A percentile compares a stretch with the other conserved stretches of the same genome.
Evolutionary conservation across 1,284 basidiomycete species (phyloP).

Genomic region (Violaceomyces palustris): DNA sequence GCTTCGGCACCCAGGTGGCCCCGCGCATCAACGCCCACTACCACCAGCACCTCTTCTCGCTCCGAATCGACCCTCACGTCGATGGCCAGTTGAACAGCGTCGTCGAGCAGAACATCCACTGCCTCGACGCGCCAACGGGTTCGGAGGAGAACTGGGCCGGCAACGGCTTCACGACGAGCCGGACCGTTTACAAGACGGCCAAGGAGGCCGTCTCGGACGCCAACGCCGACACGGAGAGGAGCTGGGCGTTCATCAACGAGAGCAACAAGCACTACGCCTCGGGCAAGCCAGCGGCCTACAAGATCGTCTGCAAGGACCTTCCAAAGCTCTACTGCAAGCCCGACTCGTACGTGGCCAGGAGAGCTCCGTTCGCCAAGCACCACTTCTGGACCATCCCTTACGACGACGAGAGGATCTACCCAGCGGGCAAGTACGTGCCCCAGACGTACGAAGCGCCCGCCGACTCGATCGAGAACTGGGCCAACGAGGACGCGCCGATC

Average conservation of each 20-base stretch:
- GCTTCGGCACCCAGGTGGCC: slow-evolving; percentile 70
- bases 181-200: slow-evolving; percentile 49
- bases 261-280: slow-evolving; percentile 52
- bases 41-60: slow-evolving; percentile 76
- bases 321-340: slow-evolving; percentile 63
- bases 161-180: slow-evolving; percentile 52
- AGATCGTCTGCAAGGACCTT: slow-evolving; percentile 62
- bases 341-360: slow-evolving; percentile 69
- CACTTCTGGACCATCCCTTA: slow-evolving; percentile 67
- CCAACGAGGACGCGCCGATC: slow-evolving; percentile 53
- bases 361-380: slow-evolving; percentile 72
- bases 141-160: slow-evolving; percentile 49
- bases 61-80: slow-evolving; percentile 85
- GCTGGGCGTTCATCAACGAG: slow-evolving; percentile 54
- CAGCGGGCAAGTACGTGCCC: slow-evolving; percentile 77
- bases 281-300: slow-evolving; percentile 70
- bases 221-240: slow-evolving; percentile 15
- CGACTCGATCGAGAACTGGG: slow-evolving; percentile 70
- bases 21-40: slow-evolving; percentile 82
- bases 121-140: slow-evolving; percentile 51
- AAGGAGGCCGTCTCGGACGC: slow-evolving; percentile 42
- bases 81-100: slow-evolving; percentile 81
- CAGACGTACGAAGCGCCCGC: slow-evolving; percentile 60
- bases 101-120: slow-evolving; percentile 48
- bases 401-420: slow-evolving; percentile 71